Evolutionary conservation across 1,284 basidiomycete species (phyloP), one percentile per base, ranked within the genome.

Genomic region (Porogramme epimiltina): DNA sequence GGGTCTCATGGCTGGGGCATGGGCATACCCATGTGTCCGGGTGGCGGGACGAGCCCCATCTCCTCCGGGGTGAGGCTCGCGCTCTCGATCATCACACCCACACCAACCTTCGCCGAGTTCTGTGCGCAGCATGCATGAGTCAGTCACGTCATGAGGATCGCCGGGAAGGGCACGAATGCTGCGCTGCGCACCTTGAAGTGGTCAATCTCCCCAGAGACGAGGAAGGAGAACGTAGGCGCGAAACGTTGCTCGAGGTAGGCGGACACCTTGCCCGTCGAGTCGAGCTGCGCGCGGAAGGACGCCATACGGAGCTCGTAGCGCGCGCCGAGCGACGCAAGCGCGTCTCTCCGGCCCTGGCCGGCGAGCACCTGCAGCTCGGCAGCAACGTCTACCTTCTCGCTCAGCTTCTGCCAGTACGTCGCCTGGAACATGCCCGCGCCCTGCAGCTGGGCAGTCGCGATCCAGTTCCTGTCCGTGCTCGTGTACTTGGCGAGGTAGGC

Each of bases 371-470:
- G 88, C 59, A 99, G 74, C 66, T 99, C 96, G 31, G 94, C 93
- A 15, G 93, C 97, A n/a, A 96, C 94, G 54, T 99, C 96, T n/a
- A 99, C 91, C 74, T 96, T 95, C 54, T 97, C 94, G 70, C 87
- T 89, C 51, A 99, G 75, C 69, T 92, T 92, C 62, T 98, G 95
- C 91, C 93, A 98, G 75, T 99, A 99, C 15, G 94, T 96, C 39
- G 94, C 85, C 71, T 95, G 91, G 33, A 98, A 66, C 48, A 95
- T 82, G 34, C 96, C 95, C 38, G 83, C 78, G n/a, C 87, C 81
- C 70, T 97, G 93, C 31, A 97, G 64, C 68, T 95, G 93, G 9
- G 93, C 90, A 4, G 95, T 98, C 25, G 93, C 95, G 65, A 96
- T 95, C 93, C 93, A 95, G 64, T 80, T 86, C 71, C 80, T 87